Evolutionary conservation across 2,329 filamentous ascomycete species (phyloP), one percentile per base, ranked within the genome.

Genomic region (Sclerotinia spermophila): DNA sequence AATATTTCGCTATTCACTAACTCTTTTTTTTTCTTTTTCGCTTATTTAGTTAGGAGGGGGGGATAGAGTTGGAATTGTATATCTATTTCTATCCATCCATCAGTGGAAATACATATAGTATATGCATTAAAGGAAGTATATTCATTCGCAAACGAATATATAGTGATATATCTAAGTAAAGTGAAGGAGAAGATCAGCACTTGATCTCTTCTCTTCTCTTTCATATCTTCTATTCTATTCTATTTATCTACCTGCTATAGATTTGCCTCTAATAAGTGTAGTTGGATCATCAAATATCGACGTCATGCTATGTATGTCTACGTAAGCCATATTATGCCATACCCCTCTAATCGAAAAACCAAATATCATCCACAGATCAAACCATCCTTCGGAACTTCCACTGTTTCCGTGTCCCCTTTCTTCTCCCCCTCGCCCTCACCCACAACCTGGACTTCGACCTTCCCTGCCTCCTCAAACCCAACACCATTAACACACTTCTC

Each of bases 381-480:
- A 2, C 73, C 76, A n/a, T 77, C 73, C 58, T 76, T 76, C 0
- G 75, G 73, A 61, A 77, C 59, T 61, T 77, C 74, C 27, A 78
- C 69, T 24, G 68, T 70, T 72, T 75, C 70, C 24, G 5, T 17
- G 65, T 33, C 58, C 42, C 51, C 68, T 19, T n/a, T 62, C 33
- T 71, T 48, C 24, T 38, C 44, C 58, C 62, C 61, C 19, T 42
- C 40, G 5, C 24, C 10, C n/a, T 21, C 40, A 6, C 53, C 66
- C 40, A 68, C 19, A 35, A 33, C 33, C 30, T 53, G 38, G 6
- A 44, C 24, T 13, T 67, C 53, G 2, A 45, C 58, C 53, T 69
- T 44, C 11, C 42, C 56, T 53, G 70, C 45, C 27, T 67, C 48
- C 51, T 68, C 67, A 33, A 11, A 48, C 5, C 35, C 56, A 19